A percentile compares a stretch with the other conserved stretches of the same genome.
Conservation (phyloP, 345 rosid species). For the Turnera subulata region DNA sequence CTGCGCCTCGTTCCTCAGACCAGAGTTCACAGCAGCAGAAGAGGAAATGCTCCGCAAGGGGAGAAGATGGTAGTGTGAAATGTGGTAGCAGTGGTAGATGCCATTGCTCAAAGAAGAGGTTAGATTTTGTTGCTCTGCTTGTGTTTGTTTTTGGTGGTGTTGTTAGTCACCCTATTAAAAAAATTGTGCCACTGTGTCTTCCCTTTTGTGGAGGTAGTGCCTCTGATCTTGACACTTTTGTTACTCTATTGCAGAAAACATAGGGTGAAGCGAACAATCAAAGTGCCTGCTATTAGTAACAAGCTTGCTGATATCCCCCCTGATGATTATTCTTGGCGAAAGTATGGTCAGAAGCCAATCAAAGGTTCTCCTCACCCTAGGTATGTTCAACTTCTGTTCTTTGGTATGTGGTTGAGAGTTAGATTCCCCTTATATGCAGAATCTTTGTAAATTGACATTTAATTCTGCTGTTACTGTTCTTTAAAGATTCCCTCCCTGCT, state of each 20-base stretch:
- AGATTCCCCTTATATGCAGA: too few relatives aligned
- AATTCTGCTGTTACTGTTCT: too few relatives aligned
- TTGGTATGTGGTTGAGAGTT: not conserved
- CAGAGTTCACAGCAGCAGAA: slow-evolving; percentile 61
- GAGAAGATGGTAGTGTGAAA: slow-evolving; percentile 68
- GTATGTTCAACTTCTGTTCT: slow-evolving; percentile 25
- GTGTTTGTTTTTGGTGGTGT: not conserved
- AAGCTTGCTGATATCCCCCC: slow-evolving; percentile 86
- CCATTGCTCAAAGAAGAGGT: slow-evolving; percentile 87
- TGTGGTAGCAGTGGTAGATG: slow-evolving; percentile 62
- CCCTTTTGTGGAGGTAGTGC: not conserved
- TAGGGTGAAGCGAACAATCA: slow-evolving; percentile 68
- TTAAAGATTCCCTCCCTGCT: too few relatives aligned
- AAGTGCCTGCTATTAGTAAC: slow-evolving; percentile 78
- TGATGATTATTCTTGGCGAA: slow-evolving; percentile 82
- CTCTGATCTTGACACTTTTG: slow-evolving; percentile 11
- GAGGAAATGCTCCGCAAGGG: slow-evolving; percentile 60
- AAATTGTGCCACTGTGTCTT: not conserved
- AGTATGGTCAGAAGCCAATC: slow-evolving; percentile 81
- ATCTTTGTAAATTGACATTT: too few relatives aligned
- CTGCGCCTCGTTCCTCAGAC: slow-evolving; percentile 52
- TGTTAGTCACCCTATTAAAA: not conserved
- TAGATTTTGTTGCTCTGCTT: slow-evolving; percentile 1
- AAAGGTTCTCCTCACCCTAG: slow-evolving; percentile 88
- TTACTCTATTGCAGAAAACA: slow-evolving; percentile 48